Evolutionary conservation across 2,329 filamentous ascomycete species (phyloP).

Genomic region (Sporothrix luriei): DNA sequence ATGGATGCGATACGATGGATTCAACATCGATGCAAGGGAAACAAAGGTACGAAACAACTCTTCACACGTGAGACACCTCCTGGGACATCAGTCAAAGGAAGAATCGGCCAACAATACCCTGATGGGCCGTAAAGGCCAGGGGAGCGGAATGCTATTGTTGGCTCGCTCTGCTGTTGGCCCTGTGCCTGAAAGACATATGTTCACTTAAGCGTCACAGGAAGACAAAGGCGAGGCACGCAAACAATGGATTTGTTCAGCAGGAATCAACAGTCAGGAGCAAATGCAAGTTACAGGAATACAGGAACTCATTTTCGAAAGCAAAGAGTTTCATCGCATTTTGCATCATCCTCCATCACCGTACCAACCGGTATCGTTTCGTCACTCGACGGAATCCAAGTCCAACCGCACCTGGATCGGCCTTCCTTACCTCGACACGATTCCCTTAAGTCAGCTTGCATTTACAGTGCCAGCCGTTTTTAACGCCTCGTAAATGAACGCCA

Average conservation of each 20-base stretch:
- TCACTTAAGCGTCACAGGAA: not conserved
- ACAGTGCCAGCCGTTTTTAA: too few species aligned
- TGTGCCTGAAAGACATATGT: slow-evolving; percentile 3
- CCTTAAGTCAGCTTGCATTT: too few species aligned
- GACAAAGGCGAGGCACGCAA: not conserved
- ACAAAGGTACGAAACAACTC: not conserved
- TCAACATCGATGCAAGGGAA: not conserved
- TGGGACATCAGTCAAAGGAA: not conserved
- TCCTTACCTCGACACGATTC: too few species aligned
- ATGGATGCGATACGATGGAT: not conserved
- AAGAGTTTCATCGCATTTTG: not conserved
- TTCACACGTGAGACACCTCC: not conserved
- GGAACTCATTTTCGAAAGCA: not conserved
- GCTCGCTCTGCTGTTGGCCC: not conserved
- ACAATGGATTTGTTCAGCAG: not conserved
- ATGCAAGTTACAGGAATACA: not conserved
- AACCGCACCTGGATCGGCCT: too few species aligned
- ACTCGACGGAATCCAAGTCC: too few species aligned
- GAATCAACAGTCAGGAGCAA: not conserved
- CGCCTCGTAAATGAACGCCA: too few species aligned
- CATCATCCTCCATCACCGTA: not conserved
- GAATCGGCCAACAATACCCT: not conserved
- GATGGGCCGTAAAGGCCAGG: not conserved
- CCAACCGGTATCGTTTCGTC: not conserved
- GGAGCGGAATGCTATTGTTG: not conserved